These are phyloP conservation scores for Cytospora piceicola DNA, from an alignment of 2,329 filamentous ascomycete species.

Conservation along the genomic window DNA sequence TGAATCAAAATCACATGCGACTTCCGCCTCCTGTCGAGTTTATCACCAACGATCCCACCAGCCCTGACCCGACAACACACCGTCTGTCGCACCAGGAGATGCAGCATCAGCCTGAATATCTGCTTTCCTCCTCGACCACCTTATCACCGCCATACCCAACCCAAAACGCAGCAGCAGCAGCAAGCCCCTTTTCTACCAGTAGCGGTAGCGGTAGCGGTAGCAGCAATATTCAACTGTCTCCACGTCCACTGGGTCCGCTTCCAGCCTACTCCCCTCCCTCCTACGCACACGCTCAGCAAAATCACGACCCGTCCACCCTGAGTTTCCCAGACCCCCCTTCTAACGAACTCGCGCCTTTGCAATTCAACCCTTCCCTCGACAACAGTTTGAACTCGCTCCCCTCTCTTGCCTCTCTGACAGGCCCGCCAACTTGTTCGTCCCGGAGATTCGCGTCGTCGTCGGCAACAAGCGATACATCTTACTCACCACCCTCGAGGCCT, in stretches of 20 bases:
- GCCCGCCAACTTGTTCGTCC: slow-evolving; percentile 28
- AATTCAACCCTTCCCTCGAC: slow-evolving; percentile 38
- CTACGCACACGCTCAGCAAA: slow-evolving; percentile 36
- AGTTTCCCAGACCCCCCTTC: slow-evolving; percentile 42
- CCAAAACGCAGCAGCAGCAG: slow-evolving; percentile 19
- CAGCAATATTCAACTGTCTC: slow-evolving; percentile 30
- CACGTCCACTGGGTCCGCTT: slow-evolving; percentile 33
- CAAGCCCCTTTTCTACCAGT: slow-evolving; percentile 13
- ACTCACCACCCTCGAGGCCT: slow-evolving; percentile 33
- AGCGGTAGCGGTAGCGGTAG: slow-evolving; percentile 20
- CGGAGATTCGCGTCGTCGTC: slow-evolving; percentile 36
- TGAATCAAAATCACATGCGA: slow-evolving; percentile 53
- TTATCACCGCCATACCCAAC: slow-evolving; percentile 31
- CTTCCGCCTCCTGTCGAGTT: slow-evolving; percentile 40
- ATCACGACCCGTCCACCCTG: slow-evolving; percentile 40
- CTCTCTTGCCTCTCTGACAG: slow-evolving; percentile 49
- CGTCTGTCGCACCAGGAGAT: slow-evolving; percentile 29
- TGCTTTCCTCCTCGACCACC: slow-evolving; percentile 25
- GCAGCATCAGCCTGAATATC: slow-evolving; percentile 31
- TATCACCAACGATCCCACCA: slow-evolving; percentile 12
- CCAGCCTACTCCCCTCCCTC: slow-evolving; percentile 44
- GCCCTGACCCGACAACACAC: slow-evolving; percentile 17
- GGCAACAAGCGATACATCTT: slow-evolving; percentile 30
- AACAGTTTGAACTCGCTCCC: slow-evolving; percentile 42
- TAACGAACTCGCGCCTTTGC: slow-evolving; percentile 50